These are phyloP conservation scores for Conringia planisiliqua DNA, from an alignment of 345 rosid genomes.

Conservation along the genomic window DNA sequence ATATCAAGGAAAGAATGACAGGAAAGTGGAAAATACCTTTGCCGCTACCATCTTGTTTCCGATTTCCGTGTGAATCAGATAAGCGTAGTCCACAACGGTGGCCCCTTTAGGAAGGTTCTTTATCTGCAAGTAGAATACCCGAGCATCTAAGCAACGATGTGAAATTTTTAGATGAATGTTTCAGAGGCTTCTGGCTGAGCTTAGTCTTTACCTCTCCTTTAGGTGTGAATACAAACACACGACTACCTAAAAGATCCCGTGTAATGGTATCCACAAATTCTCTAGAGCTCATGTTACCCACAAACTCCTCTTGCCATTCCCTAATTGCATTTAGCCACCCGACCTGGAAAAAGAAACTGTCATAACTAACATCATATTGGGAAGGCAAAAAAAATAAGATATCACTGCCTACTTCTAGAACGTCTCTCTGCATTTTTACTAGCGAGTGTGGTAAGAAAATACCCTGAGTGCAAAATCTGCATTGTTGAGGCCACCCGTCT, in stretches of 20 bases:
- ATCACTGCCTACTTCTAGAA: conserved; percentile 12
- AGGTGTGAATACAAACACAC: conserved; percentile 90
- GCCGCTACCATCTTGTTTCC: conserved; percentile 99
- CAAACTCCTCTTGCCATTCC: conserved; percentile 99
- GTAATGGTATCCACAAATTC: conserved; percentile 97
- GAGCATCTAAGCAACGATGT: conserved; percentile 14
- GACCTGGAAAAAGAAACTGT: conserved; percentile 48
- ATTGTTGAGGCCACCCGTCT: conserved; percentile 77
- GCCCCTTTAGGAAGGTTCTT: conserved; percentile 95
- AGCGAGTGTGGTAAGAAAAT: conserved; percentile 16
- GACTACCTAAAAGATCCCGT: conserved; percentile 87
- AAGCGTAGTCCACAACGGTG: conserved; percentile 90
- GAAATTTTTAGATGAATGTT: conserved; percentile 3
- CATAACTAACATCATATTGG: conserved; percentile 28
- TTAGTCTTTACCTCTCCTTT: conserved; percentile 64
- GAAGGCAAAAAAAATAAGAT: conserved; percentile 1
- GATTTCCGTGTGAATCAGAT: conserved; percentile 93
- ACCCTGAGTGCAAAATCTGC: conserved; percentile 97
- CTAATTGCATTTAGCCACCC: conserved; percentile 99
- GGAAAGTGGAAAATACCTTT: conserved; percentile 52
- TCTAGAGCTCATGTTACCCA: conserved; percentile 98
- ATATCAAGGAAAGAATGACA: not conserved
- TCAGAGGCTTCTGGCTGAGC: conserved; percentile 2
- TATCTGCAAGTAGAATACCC: conserved; percentile 48
- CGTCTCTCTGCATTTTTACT: conserved; percentile 4